Conservation (phyloP, 441 rosid genomes). For the Hypseocharis bilobata region DNA sequence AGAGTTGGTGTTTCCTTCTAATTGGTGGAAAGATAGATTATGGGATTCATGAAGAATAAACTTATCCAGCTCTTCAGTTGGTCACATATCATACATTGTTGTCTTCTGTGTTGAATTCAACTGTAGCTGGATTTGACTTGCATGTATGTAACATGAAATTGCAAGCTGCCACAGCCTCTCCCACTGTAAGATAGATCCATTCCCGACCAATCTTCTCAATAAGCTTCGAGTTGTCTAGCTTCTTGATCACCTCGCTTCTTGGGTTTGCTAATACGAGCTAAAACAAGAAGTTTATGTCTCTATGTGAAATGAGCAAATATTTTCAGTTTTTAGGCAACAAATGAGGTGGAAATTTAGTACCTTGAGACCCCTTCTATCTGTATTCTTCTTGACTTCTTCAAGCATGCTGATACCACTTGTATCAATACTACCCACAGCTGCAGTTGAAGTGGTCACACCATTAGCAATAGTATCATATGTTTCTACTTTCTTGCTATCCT, state of each 20-base stretch:
- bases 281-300: neutral
- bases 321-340: neutral
- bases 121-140: constrained; percentile 22
- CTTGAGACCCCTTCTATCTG: constrained; percentile 37
- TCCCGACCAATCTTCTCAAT: constrained; percentile 33
- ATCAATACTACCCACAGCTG: constrained; percentile 51
- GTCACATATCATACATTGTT: constrained; percentile 27
- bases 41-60: too few relatives aligned
- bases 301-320: neutral
- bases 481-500: neutral
- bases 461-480: too few relatives aligned
- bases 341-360: too few relatives aligned
- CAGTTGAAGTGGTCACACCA: neutral
- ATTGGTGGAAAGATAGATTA: too few relatives aligned
- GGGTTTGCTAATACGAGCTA: constrained; percentile 40
- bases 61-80: neutral
- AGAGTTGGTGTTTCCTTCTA: too few relatives aligned
- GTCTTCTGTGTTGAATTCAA: constrained; percentile 21
- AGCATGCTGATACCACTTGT: constrained; percentile 54
- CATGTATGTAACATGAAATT: constrained; percentile 35
- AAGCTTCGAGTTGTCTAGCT: constrained; percentile 36
- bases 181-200: constrained; percentile 40
- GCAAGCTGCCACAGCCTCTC: constrained; percentile 36
- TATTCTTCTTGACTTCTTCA: constrained; percentile 37
- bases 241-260: constrained; percentile 39